Percentiles rank a stretch among this genome's conserved stretches.
Conservation (phyloP, 495 filamentous ascomycete species). For the Aspergillus campestris region DNA sequence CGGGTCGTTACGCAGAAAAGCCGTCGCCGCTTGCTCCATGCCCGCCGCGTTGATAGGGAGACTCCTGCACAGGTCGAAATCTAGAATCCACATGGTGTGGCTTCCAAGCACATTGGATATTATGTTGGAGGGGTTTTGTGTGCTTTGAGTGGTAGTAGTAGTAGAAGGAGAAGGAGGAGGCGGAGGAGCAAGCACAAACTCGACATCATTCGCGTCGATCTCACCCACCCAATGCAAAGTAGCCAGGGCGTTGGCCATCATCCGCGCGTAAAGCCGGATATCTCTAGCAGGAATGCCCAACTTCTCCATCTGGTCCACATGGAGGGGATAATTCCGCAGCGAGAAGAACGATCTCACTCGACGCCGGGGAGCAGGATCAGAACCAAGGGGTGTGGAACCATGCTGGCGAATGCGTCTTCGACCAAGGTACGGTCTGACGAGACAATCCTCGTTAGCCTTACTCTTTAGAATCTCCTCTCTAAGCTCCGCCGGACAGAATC, state of each 20-base stretch:
- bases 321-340: constrained; percentile 40
- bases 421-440: constrained; percentile 40
- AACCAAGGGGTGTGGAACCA: neutral
- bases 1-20: constrained; percentile 34
- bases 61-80: constrained; percentile 34
- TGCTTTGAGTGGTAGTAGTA: neutral
- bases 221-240: constrained; percentile 34
- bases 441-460: constrained; percentile 30
- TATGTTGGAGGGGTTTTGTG: neutral
- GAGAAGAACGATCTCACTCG: constrained; percentile 17
- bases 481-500: constrained; percentile 23
- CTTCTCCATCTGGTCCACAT: constrained; percentile 39
- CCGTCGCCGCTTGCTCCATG: constrained; percentile 21
- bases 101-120: constrained; percentile 6
- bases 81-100: constrained; percentile 34
- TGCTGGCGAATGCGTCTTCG: constrained; percentile 13
- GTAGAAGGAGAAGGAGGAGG: neutral
- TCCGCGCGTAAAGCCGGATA: constrained; percentile 15
- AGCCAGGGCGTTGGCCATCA: constrained; percentile 39
- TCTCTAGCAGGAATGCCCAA: constrained; percentile 18
- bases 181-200: constrained; percentile 38
- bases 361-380: neutral
- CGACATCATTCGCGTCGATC: constrained; percentile 41
- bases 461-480: constrained; percentile 16
- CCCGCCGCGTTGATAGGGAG: constrained; percentile 26